Base-by-base conservation (phyloP, 2,329 filamentous ascomycete genomes). In the Penicillium vulpinum region DNA sequence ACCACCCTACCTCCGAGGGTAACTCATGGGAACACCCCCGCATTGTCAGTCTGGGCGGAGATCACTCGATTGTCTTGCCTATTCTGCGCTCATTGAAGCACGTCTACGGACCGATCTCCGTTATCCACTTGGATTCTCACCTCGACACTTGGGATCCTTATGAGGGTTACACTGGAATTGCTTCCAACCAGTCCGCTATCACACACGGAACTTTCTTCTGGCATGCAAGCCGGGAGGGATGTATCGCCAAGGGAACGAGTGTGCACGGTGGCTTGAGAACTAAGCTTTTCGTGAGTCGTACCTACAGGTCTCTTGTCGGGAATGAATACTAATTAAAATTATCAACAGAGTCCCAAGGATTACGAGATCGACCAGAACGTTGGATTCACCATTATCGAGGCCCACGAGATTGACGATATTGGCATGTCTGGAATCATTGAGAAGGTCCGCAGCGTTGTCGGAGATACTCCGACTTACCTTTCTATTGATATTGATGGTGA, bases 401-500 rank as follows among this genome's bases (percentile, higher is more conserved):
- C 67, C 0, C 54, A 65, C 3, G 67, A 69, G 21, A 67, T 70
- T 36, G 67, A 69, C 43, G 62, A 61, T 3, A 65, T 70, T 28
- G 67, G 67, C 4, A 53, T 63, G 2, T 41, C 59, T 2, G 67
- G 65, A 1, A 61, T 70, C 21, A 46, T 69, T 9, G 40, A 63
- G n/a, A 46, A 54, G 28, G 64, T 61, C 4, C 18, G 59, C 22
- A 54, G 60, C 13, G 57, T 57, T 22, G 64, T 68, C 1, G 59
- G 57, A 3, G 44, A 65, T 24, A 63, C 54, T 9, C 66, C 70
- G 1, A 64, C 69, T 5, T 73, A 73, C 48, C 59, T 73, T 6
- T 67, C 62, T 16, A 67, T 73, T 54, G 70, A 73, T 46, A 73
- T 73, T 48, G 69, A 73, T 44, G 70, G 61, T 60, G 39, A 43